These are phyloP conservation scores for Fusarium longipes DNA, from an alignment of 2,329 filamentous ascomycete genomes.

Conservation along the genomic window DNA sequence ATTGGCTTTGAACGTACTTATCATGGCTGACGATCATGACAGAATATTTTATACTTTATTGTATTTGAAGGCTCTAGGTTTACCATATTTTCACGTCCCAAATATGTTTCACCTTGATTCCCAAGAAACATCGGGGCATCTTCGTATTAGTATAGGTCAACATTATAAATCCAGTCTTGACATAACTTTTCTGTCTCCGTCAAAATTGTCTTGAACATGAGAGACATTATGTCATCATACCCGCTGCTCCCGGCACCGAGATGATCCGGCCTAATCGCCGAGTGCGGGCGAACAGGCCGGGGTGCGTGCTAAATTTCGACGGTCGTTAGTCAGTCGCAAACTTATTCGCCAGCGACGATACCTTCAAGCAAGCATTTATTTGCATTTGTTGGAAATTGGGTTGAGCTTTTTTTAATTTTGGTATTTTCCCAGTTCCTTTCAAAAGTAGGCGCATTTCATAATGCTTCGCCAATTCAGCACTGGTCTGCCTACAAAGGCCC, in stretches of 20 bases:
- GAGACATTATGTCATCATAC: conserved; percentile 41
- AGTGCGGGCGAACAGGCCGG: conserved; percentile 41
- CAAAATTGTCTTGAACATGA: neutral
- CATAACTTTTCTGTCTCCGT: neutral
- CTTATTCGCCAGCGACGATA: conserved; percentile 25
- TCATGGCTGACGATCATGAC: neutral
- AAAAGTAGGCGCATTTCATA: conserved; percentile 19
- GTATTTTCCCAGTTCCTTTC: conserved; percentile 1
- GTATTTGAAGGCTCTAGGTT: neutral
- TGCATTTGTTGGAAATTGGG: conserved; percentile 23
- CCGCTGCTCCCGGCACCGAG: conserved; percentile 37
- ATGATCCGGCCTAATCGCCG: conserved; percentile 49
- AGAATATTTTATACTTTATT: neutral
- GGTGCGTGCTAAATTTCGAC: conserved; percentile 44
- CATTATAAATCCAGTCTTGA: neutral
- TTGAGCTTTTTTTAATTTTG: conserved; percentile 5
- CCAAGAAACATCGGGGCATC: neutral
- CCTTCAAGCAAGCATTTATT: conserved; percentile 16
- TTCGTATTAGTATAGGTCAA: neutral
- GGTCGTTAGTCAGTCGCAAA: conserved; percentile 43
- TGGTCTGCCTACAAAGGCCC: conserved; percentile 47
- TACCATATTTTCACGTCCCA: neutral
- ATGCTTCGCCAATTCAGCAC: conserved; percentile 54
- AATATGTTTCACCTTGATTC: rapidly evolving
- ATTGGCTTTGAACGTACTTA: neutral